A percentile compares a stretch with the other conserved stretches of the same genome.
These are phyloP conservation scores for Beverwykella pulmonaria DNA, from an alignment of 495 filamentous ascomycete genomes.

Conservation along the genomic window DNA sequence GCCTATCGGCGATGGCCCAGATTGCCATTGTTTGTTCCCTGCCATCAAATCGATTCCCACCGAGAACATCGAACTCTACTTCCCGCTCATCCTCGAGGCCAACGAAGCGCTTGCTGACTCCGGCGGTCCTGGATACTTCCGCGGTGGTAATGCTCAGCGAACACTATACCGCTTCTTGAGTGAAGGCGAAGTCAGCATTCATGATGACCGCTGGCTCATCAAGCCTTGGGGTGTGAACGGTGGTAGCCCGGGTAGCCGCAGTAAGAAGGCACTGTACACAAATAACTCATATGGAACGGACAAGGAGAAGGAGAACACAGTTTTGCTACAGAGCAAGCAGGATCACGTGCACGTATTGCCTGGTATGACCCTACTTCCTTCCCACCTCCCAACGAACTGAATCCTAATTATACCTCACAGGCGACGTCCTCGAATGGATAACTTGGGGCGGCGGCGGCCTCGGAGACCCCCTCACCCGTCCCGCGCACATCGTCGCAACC, in stretches of 20 bases:
- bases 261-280: conserved; percentile 50
- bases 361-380: conserved; percentile 7
- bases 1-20: conserved; percentile 53
- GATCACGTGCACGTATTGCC: conserved; percentile 54
- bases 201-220: conserved; percentile 58
- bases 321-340: conserved; percentile 50
- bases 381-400: background rate
- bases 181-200: conserved; percentile 53
- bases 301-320: conserved; percentile 36
- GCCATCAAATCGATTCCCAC: conserved; percentile 58
- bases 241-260: conserved; percentile 51
- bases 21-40: conserved; percentile 57
- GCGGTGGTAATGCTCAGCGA: conserved; percentile 55
- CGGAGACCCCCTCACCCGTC: conserved; percentile 54
- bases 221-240: conserved; percentile 56
- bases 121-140: conserved; percentile 53
- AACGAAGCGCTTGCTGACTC: conserved; percentile 56
- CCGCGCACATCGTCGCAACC: conserved; percentile 51
- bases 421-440: conserved; percentile 56
- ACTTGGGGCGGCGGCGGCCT: conserved; percentile 58
- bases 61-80: conserved; percentile 56
- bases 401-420: conserved; percentile 14
- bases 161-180: conserved; percentile 54
- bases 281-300: conserved; percentile 44
- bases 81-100: conserved; percentile 54